These are phyloP conservation scores for Trypanosoma cruzi DNA, from an alignment of 208 protist species.

Conservation along the genomic window DNA sequence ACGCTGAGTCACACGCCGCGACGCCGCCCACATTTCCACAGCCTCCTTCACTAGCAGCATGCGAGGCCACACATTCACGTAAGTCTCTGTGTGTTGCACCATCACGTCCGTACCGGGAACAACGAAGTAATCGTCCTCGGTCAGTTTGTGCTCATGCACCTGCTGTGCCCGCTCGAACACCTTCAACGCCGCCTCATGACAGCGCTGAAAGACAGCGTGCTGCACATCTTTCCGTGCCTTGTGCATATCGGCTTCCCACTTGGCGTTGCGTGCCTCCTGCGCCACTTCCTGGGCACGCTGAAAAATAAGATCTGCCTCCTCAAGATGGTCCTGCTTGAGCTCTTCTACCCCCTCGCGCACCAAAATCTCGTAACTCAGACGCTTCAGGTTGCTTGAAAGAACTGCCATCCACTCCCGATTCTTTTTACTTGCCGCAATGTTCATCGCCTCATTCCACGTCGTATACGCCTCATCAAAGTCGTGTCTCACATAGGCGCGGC, in stretches of 20 bases:
- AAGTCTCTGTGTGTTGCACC: constrained; percentile 71
- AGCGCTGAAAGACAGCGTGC: constrained; percentile 81
- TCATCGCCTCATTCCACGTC: constrained; percentile 89
- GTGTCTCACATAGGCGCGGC: constrained; percentile 65
- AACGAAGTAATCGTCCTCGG: constrained; percentile 77
- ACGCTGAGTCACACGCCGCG: constrained; percentile 43
- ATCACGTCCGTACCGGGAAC: constrained; percentile 75
- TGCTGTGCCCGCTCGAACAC: constrained; percentile 73
- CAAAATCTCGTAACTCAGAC: constrained; percentile 89
- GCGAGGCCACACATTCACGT: constrained; percentile 83
- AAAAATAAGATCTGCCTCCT: constrained; percentile 75
- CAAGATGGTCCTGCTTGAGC: constrained; percentile 68
- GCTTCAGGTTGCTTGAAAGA: constrained; percentile 88
- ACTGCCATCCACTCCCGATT: constrained; percentile 93
- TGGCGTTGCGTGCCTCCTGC: constrained; percentile 82
- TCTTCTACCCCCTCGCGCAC: constrained; percentile 73
- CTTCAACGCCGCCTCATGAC: constrained; percentile 78
- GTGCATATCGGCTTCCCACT: constrained; percentile 82
- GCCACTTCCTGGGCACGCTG: constrained; percentile 77
- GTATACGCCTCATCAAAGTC: constrained; percentile 89
- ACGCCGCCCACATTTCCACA: constrained; percentile 77
- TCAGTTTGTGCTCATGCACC: constrained; percentile 34
- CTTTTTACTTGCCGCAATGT: constrained; percentile 71
- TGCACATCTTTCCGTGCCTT: constrained; percentile 77
- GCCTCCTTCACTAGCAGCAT: constrained; percentile 88